Evolutionary conservation across 306 rosid genomes (phyloP), one percentile per base, ranked within the genome.

Genomic region (Prunus kanzakura): DNA sequence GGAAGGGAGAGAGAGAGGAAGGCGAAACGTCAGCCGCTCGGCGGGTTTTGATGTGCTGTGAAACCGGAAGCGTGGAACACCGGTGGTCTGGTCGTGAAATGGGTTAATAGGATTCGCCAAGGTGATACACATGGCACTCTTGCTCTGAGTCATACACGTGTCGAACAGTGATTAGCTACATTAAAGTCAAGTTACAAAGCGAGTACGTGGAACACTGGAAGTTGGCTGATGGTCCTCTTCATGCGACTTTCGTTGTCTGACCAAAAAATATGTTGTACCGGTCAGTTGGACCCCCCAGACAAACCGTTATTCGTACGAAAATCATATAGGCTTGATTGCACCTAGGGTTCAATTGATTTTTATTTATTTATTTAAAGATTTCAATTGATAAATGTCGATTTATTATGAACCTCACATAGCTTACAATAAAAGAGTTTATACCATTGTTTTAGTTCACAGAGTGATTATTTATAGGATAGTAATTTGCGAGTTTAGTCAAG

Each of bases 61-160:
- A 38, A 38, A 38, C 43, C 46, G 7, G 32, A 64, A 56, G 60
- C 43, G 45, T 8, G 56, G 57, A 22, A 38, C 56, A 43, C 54
- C 63, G 20, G 18, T 12, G 43, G 14, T 18, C 23, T 6, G 19
- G 20, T 38, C 19, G 46, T 63, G 56, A 73, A n/a, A 38, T 56
- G 78, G 49, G 78, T 54, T 12, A 27, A 79, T 23, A 50, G 23
- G 73, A 66, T 29, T 46, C 29, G 67, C 41, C 27, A 4, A 65
- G 58, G 16, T 30, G 43, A 29, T 47, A 23, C 61, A 11, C 25
- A 11, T 50, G 51, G 60, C 57, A 14, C 50, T 2, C 13, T 10
- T 8, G 45, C 8, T 45, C 35, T 19, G 45, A n/a, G n/a, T 56
- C 73, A 18, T 35, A 12, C 69, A 35, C 25, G 69, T 32, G 69